phyloP scores from a whole-genome alignment of 2,329 filamentous ascomycete species.

The Eutypa lata region DNA sequence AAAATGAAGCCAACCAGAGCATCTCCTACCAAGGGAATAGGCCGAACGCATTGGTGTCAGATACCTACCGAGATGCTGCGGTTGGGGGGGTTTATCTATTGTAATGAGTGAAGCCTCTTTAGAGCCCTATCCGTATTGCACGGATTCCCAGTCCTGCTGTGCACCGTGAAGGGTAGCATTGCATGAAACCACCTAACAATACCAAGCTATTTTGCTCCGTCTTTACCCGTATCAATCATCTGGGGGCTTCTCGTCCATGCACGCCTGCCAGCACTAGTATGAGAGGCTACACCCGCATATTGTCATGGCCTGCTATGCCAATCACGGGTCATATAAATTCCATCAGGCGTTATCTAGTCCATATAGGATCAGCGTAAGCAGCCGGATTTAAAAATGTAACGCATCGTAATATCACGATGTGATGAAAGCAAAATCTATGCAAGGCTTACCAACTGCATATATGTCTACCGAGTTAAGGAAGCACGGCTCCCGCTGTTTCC shows the following conservation, averaged over 20 bases:
- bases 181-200: not conserved
- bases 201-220: too few species aligned
- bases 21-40: not conserved
- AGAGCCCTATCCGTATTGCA: not conserved
- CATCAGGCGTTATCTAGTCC: not conserved
- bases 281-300: not conserved
- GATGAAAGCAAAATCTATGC: not conserved
- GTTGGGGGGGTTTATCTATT: not conserved
- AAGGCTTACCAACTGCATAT: too few species aligned
- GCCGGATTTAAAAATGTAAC: not conserved
- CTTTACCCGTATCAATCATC: too few species aligned
- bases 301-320: not conserved
- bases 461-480: not conserved
- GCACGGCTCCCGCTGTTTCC: not conserved
- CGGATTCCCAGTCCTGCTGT: not conserved
- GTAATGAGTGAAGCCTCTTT: not conserved
- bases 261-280: not conserved
- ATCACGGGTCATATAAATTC: not conserved
- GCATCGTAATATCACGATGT: not conserved
- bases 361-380: not conserved
- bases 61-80: not conserved
- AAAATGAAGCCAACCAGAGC: not conserved
- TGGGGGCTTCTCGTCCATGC: not conserved
- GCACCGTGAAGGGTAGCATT: not conserved
- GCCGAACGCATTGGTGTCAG: not conserved